A percentile compares a stretch with the other conserved stretches of the same genome.
Conservation (phyloP, 2,329 filamentous ascomycete genomes). For the Scedosporium dehoogii region DNA sequence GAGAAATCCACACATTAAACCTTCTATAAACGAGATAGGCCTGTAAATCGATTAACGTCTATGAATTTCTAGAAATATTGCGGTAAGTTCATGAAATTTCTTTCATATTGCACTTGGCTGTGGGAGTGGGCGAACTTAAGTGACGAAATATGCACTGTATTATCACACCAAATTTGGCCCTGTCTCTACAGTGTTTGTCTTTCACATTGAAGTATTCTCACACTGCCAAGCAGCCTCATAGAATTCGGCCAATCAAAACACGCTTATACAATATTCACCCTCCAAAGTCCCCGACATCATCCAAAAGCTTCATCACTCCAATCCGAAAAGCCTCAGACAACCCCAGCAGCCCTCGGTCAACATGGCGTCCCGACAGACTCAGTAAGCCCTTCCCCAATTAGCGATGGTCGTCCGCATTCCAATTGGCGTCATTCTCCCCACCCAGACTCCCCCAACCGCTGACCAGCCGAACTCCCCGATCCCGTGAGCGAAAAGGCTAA, state of each 20-base stretch:
- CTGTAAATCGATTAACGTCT: no score
- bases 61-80: no score
- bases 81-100: no score
- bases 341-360: slow-evolving; percentile 16
- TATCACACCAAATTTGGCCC: background rate
- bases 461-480: background rate
- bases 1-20: no score
- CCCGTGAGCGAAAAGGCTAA: slow-evolving; percentile 17
- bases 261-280: background rate
- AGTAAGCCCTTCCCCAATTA: slow-evolving; percentile 22
- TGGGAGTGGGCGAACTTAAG: no score
- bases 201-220: background rate
- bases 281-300: slow-evolving; percentile 2
- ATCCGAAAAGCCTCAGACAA: background rate
- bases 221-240: background rate
- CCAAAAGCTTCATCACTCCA: background rate
- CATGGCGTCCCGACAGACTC: slow-evolving; percentile 32
- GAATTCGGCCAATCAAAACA: background rate
- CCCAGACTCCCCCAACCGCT: background rate
- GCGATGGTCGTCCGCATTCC: background rate
- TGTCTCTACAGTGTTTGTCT: background rate
- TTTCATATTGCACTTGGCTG: no score
- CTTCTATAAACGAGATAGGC: no score
- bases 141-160: background rate
- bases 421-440: slow-evolving; percentile 10